phyloP scores from a whole-genome alignment of 2,329 filamentous ascomycete genomes.

The Sarocladiaceae sp. region DNA sequence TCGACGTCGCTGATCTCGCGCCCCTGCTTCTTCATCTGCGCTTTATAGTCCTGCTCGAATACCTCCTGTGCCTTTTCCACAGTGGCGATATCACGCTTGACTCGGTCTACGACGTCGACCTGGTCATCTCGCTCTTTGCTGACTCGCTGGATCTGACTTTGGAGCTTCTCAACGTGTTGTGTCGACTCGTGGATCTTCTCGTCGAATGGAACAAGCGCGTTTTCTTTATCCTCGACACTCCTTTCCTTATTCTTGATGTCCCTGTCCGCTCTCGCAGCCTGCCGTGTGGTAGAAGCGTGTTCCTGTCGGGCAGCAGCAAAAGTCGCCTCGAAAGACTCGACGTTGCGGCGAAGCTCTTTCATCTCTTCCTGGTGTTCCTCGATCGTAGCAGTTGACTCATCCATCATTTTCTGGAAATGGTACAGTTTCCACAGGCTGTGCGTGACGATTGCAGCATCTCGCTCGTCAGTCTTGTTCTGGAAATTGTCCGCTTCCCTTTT shows the following conservation, averaged over 20 bases:
- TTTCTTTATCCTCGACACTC: slow-evolving; percentile 79
- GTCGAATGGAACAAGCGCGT: slow-evolving; percentile 78
- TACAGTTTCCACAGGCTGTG: slow-evolving; percentile 97
- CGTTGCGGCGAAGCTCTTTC: slow-evolving; percentile 82
- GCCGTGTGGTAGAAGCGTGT: slow-evolving; percentile 69
- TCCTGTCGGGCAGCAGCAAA: slow-evolving; percentile 78
- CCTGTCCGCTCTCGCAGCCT: slow-evolving; percentile 76
- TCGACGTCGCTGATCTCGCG: slow-evolving; percentile 80
- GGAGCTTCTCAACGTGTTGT: slow-evolving; percentile 61
- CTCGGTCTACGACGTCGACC: slow-evolving; percentile 59
- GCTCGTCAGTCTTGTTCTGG: slow-evolving; percentile 81
- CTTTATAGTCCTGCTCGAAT: slow-evolving; percentile 83
- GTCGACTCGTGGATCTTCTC: slow-evolving; percentile 82
- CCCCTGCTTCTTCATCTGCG: slow-evolving; percentile 78
- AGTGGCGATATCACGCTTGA: slow-evolving; percentile 71
- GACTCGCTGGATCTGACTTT: slow-evolving; percentile 63
- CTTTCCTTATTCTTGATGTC: slow-evolving; percentile 81
- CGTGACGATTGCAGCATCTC: slow-evolving; percentile 83
- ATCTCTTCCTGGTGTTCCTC: slow-evolving; percentile 91
- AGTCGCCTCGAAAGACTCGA: slow-evolving; percentile 74
- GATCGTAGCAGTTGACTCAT: slow-evolving; percentile 84
- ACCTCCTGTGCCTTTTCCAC: slow-evolving; percentile 87
- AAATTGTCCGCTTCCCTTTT: slow-evolving; percentile 94
- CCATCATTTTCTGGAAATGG: slow-evolving; percentile 88
- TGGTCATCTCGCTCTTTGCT: slow-evolving; percentile 72